phyloP scores from a whole-genome alignment of 108 stramenopile genomes.

The Pseudonitzschia pungens region DNA sequence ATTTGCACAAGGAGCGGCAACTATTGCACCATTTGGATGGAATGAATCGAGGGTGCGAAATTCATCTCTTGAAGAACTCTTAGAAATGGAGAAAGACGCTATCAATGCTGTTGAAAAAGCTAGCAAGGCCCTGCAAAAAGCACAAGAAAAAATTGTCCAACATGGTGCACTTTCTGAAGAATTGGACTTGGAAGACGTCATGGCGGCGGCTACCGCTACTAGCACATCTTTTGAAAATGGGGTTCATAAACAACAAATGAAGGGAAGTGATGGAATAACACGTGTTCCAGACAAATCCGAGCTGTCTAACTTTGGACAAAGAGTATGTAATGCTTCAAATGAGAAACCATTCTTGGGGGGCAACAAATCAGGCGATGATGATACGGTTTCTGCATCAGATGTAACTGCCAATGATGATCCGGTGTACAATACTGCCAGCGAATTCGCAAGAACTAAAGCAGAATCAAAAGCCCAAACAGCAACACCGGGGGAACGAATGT shows the following conservation, averaged over 20 bases:
- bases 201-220: background rate
- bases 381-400: background rate
- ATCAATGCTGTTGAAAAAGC: conserved; percentile 53
- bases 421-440: background rate
- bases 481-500: background rate
- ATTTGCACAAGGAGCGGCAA: conserved; percentile 82
- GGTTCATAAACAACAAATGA: background rate
- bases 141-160: conserved; percentile 35
- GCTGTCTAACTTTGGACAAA: background rate
- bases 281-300: background rate
- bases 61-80: conserved; percentile 55
- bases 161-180: background rate
- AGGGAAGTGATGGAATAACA: background rate
- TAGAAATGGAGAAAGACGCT: conserved; percentile 61
- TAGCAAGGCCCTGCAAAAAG: conserved; percentile 51
- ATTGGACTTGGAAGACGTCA: background rate
- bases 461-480: background rate
- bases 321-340: background rate
- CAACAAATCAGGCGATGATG: background rate
- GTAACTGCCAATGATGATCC: background rate
- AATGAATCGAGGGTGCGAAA: conserved; percentile 51
- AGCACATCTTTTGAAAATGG: background rate
- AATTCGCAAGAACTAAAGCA: background rate
- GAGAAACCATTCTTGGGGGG: background rate
- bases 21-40: conserved; percentile 81